These are phyloP conservation scores for Lentinus polychrous DNA, from an alignment of 1,284 basidiomycete genomes.

Conservation along the genomic window DNA sequence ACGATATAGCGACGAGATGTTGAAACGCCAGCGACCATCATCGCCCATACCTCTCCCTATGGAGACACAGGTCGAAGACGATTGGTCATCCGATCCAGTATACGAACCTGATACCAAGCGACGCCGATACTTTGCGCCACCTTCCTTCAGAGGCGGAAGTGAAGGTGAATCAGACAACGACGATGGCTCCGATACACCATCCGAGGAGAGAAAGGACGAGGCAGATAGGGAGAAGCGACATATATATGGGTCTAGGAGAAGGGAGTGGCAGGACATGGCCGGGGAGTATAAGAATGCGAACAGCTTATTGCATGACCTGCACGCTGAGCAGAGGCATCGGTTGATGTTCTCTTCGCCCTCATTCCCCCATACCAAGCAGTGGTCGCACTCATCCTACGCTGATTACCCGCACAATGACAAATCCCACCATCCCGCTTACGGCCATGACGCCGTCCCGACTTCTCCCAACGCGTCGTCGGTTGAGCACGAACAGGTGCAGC, in stretches of 20 bases:
- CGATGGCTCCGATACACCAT: constrained; percentile 16
- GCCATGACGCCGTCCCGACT: neutral
- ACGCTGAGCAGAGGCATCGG: constrained; percentile 57
- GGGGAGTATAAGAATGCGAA: constrained; percentile 52
- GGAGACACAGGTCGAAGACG: constrained; percentile 23
- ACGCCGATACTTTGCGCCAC: constrained; percentile 24
- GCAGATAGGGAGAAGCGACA: constrained; percentile 6
- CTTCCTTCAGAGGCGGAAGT: constrained; percentile 17
- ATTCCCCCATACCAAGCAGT: constrained; percentile 10
- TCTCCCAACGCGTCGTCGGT: neutral
- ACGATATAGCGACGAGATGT: too few relatives aligned
- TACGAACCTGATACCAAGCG: constrained; percentile 27
- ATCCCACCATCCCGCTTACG: neutral
- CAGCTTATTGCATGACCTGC: constrained; percentile 57
- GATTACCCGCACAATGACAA: neutral
- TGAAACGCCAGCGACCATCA: constrained; percentile 57
- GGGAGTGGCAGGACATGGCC: constrained; percentile 19
- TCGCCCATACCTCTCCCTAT: constrained; percentile 42
- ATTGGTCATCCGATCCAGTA: constrained; percentile 15
- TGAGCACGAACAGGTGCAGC: neutral
- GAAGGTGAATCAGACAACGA: constrained; percentile 21
- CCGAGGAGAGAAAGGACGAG: neutral
- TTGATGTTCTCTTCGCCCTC: constrained; percentile 32
- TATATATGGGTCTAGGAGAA: constrained; percentile 17
- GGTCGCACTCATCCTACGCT: neutral